Evolutionary conservation across 2,329 filamentous ascomycete species (phyloP), one percentile per base, ranked within the genome.

Genomic region (Chrysoporthe cubensis): DNA sequence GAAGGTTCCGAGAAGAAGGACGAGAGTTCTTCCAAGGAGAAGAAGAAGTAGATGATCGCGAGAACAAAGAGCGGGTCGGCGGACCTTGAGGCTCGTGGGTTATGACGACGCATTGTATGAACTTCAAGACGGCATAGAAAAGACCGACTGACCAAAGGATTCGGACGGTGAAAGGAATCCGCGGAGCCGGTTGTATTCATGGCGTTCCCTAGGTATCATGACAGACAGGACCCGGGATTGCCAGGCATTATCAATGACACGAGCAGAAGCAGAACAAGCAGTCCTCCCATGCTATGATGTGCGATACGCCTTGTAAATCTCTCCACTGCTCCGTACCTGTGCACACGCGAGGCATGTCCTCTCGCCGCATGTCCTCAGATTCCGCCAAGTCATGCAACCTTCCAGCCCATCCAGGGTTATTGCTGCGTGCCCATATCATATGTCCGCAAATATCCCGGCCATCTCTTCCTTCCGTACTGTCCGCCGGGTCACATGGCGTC

Each of bases 391-490:
- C n/a, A 32, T 16, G 9, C 8, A n/a, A 13, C 32, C 7, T 14
- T 37, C 48, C 32, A 26, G 11, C 7, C 26, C n/a, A 9, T 21
- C 14, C 40, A 48, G 11, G 44, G 42, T 26, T 32, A 34, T 34
- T 34, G 37, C 40, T n/a, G 13, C n/a, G 21, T 56, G 26, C 11
- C 18, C 18, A 2, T 16, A 46, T 75, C 71, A 82, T 8, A 83
- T 69, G 62, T 81, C 80, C 0, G 81, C 82, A 40, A 85, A 86
- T 80, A 93, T 87, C 16, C 91, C 94, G 16, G 90, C 93, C 77
- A 92, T 83, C 78, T 95, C 92, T 71, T 90, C 89, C 69, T 81
- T 83, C 34, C 83, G 81, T 18, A 91, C 84, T 52, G 75, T 74
- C 73, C 81, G 83, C 72, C 86, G 83, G 67, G 85, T 83, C 18